Conservation (phyloP, 1,284 basidiomycete species). For the Cryptococcus depauperatus region DNA sequence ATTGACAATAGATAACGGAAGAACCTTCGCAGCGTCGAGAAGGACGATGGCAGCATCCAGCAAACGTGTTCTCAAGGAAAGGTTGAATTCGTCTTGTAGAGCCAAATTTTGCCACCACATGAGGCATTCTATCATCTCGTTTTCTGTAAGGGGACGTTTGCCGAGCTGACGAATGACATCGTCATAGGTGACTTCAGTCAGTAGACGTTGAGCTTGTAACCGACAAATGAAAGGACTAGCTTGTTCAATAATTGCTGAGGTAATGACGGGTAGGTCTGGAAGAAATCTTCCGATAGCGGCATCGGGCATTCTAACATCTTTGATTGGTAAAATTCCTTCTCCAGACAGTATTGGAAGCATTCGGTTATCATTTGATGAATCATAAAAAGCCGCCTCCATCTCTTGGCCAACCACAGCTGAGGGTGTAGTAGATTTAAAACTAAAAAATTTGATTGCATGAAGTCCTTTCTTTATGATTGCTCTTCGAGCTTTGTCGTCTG, state of each 20-base stretch:
- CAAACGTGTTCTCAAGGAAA: conserved; percentile 52
- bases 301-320: conserved; percentile 71
- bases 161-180: conserved; percentile 80
- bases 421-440: conserved; percentile 77
- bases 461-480: conserved; percentile 57
- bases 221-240: conserved; percentile 59
- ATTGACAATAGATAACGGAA: conserved; percentile 62
- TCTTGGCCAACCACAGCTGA: conserved; percentile 71
- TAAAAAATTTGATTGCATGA: conserved; percentile 83
- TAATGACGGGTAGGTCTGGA: conserved; percentile 68
- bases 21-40: conserved; percentile 49
- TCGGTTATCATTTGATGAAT: conserved; percentile 47
- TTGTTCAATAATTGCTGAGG: conserved; percentile 57
- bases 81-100: conserved; percentile 46
- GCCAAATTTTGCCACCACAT: conserved; percentile 78
- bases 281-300: conserved; percentile 67
- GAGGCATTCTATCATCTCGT: conserved; percentile 73
- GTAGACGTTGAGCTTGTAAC: conserved; percentile 59
- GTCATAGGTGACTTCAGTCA: conserved; percentile 73
- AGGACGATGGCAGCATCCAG: conserved; percentile 62
- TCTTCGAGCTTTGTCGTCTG: conserved; percentile 54
- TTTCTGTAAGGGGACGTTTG: conserved; percentile 60
- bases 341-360: conserved; percentile 72
- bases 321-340: conserved; percentile 62
- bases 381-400: conserved; percentile 76